Base-by-base conservation (phyloP, 2,329 filamentous ascomycete genomes). In the Colletotrichum plurivorum region DNA sequence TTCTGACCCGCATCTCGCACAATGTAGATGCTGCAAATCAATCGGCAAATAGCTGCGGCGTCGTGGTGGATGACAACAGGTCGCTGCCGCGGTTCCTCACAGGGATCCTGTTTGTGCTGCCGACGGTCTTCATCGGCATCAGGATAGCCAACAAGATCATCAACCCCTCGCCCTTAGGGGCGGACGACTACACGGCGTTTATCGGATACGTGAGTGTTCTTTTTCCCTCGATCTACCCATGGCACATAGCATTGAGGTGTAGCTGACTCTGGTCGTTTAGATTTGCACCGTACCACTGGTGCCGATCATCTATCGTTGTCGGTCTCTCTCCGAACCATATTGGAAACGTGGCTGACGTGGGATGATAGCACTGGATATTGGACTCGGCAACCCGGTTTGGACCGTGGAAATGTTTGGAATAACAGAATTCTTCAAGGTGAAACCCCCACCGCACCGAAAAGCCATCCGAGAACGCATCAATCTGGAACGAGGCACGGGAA, bases 211-310 rank as follows among this genome's bases (percentile, higher is more conserved):
- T 61, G 8, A 16, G 56, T 57, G 22, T 25, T 16, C 18, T 5
- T 22, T 22, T 25, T 5, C 22, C 22, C 22, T 48, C 12, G 1
- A 4, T 22, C 12, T 20, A 3, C n/a, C 0, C 2, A 16, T 39
- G 12, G 31, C 31, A 9, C 8, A 10, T 36, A 10, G 31, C 7
- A 10, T 36, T 10, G 31, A 36, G 10, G 31, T 2, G 7, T 36
- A 12, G 31, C 43, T 59, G 9, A 59, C 20, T 6, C 15, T 4
- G n/a, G 22, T 9, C 4, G 2, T 31, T 5, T 25, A 59, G 56
- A 25, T 15, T n/a, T 61, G 57, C 22, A 61, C 57, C 16, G 16
- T 61, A 4, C 31, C 46, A 25, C 13, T 61, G 48, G 46, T 61
- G 20, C 18, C 48, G 1, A 52, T 52, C 5, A 61, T 52, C 0